phyloP scores from a whole-genome alignment of 352 stramenopile species.

The Pythium rishiriense region DNA sequence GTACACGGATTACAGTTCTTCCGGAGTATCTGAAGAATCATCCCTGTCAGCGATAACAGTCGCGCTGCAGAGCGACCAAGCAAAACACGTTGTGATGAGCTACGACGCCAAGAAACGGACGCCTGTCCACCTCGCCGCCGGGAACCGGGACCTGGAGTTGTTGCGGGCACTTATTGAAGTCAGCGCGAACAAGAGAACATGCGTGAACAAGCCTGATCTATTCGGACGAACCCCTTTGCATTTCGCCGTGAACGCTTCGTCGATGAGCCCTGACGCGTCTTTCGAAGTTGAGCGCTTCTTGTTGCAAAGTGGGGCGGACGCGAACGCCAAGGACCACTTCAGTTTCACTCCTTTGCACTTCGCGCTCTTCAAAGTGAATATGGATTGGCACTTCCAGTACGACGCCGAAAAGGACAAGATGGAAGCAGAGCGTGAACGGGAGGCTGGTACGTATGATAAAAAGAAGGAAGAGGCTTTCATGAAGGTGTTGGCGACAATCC shows the following conservation, averaged over 20 bases:
- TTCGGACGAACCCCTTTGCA: constrained; percentile 67
- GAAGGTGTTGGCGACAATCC: constrained; percentile 43
- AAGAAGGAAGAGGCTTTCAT: constrained; percentile 49
- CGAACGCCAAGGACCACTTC: constrained; percentile 59
- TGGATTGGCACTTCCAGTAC: constrained; percentile 66
- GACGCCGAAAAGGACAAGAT: constrained; percentile 33
- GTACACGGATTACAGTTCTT: constrained; percentile 41
- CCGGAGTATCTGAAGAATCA: constrained; percentile 7
- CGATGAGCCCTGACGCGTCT: constrained; percentile 69
- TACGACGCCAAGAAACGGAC: constrained; percentile 49
- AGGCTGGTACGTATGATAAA: constrained; percentile 47
- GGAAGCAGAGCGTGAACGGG: constrained; percentile 30
- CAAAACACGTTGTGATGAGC: constrained; percentile 43
- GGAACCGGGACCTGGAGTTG: constrained; percentile 63
- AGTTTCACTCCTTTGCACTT: constrained; percentile 63
- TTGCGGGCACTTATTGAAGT: constrained; percentile 47
- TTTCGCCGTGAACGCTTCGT: constrained; percentile 66
- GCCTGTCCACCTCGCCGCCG: constrained; percentile 58
- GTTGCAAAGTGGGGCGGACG: constrained; percentile 52
- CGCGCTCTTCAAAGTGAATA: constrained; percentile 63
- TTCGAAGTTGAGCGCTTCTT: constrained; percentile 80
- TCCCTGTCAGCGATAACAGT: constrained; percentile 53
- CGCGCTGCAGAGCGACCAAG: constrained; percentile 46
- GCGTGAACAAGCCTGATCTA: constrained; percentile 52
- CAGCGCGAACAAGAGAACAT: constrained; percentile 34